Base-by-base conservation (phyloP, 129 eudicot genomes). In the Artemisia annua region DNA sequence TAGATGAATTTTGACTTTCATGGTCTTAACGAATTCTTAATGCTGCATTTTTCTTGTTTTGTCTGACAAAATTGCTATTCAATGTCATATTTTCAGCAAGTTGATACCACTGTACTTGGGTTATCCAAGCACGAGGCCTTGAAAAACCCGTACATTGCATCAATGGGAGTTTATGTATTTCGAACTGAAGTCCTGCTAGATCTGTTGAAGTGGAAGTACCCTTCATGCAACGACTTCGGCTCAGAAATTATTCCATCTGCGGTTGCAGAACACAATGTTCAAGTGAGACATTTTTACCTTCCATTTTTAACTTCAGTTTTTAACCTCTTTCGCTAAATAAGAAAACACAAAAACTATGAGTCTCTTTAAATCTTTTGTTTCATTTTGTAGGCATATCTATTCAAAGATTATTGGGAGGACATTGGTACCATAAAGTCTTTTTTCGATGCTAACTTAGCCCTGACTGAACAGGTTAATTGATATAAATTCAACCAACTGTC, bases 331-430 rank as follows among this genome's bases (percentile, higher is more conserved):
- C 10, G 50, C 39, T 20, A 28, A 28, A 28, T 48, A 1, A 17
- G 14, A 10, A 17, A 44, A 58, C 46, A 5, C 4, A 15, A 24
- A 22, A 17, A 16, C 60, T 48, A 48, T 71, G 16, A 13, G 4
- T 12, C 24, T 63, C 26, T 48, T 17, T 54, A 22, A 75, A 17
- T 2, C n/a, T 0, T 28, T 67, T 52, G 4, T 28, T 78, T 43
- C 1, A 48, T 2, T 71, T 64, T 3, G 22, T 79, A 92, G 98
- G 98, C 98, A 8, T 89, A 87, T 84, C 66, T 92, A 22, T 92
- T 92, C 78, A 83, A 52, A 50, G 98, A 89, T 69, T 92, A 92
- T 69, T 92, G 98, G 98, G 98, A 92, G 81, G 98, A 92, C 70
- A 92, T 92, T 18, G 98, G 98, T 54, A 92, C 96, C 24, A 81